Base-by-base conservation (phyloP, 1,139 yeast species). In the Lodderomyces orthopsilosis region DNA sequence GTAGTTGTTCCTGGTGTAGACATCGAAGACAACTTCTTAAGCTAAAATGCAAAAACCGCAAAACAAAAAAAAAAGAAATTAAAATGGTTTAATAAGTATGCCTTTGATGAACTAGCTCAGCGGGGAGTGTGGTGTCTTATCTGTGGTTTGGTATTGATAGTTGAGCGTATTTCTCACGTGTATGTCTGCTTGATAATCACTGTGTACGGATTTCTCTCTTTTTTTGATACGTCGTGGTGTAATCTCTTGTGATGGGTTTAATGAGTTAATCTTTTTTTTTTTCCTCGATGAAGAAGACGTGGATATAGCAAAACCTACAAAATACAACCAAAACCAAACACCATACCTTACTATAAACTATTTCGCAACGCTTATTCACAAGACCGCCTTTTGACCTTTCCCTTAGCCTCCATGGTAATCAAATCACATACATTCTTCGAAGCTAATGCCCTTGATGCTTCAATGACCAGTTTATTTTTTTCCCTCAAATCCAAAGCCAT, bases 351-450 rank as follows among this genome's bases (percentile, higher is more conserved):
- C n/a, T n/a, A n/a, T n/a, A n/a, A n/a, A n/a, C n/a, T n/a, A n/a
- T n/a, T n/a, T n/a, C n/a, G n/a, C n/a, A n/a, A 27, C 32, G n/a
- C n/a, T 12, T 27, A n/a, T 10, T 21, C 23, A 21, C 18, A n/a
- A 30, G 15, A 30, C 3, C 26, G 10, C 14, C 26, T 13, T 10
- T 17, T 30, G n/a, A 37, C 3, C 33, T 37, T 26, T 15, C 28
- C 26, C 18, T 9, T 18, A 18, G 40, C 40, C 6, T 37, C 40
- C 33, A 37, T 27, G 6, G 14, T 37, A n/a, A 37, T 26, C n/a
- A 37, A 37, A 19, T 37, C 40, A 26, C 40, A 37, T 9, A 37
- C 22, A 26, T 26, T 24, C 40, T 37, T 26, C 4, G 40, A 35
- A 14, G 40, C 35, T 13, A 37, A 15, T 3, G 19, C 34, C 34